phyloP scores from a whole-genome alignment of 2,329 filamentous ascomycete species.

The Aspergillus proliferans region DNA sequence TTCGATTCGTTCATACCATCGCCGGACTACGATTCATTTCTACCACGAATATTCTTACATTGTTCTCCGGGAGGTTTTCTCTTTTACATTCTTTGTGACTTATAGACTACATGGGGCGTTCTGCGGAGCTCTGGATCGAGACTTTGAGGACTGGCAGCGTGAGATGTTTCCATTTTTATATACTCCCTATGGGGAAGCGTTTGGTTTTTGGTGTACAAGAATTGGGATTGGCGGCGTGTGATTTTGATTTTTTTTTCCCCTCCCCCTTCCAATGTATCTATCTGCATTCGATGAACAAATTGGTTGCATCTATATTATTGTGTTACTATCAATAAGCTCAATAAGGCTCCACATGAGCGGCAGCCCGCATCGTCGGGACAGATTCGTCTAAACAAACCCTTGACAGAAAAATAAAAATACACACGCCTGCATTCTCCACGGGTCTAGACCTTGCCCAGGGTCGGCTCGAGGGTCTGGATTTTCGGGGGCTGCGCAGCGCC shows the following conservation, averaged over 20 bases:
- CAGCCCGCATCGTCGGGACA: background rate
- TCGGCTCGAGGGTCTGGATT: slow-evolving; percentile 18
- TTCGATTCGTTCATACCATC: slow-evolving; percentile 1
- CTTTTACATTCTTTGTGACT: slow-evolving; percentile 9
- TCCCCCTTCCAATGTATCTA: background rate
- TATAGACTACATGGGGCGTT: slow-evolving; percentile 4
- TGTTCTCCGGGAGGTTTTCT: slow-evolving; percentile 5
- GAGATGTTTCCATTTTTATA: background rate
- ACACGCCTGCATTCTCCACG: background rate
- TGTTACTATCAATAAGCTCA: too few species aligned
- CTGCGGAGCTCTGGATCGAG: background rate
- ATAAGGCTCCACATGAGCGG: too few species aligned
- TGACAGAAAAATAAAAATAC: background rate
- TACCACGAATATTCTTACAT: slow-evolving; percentile 13
- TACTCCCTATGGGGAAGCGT: background rate
- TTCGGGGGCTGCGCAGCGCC: slow-evolving; percentile 10
- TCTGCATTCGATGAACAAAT: background rate
- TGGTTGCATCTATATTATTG: background rate
- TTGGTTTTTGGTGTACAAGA: background rate
- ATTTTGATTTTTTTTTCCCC: background rate
- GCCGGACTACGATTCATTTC: background rate
- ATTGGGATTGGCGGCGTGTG: background rate
- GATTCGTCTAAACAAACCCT: background rate
- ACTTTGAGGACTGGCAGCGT: background rate
- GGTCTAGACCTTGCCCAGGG: background rate